A percentile compares a stretch with the other conserved stretches of the same genome.
These are phyloP conservation scores for Nicotiana paniculata DNA, from an alignment of 257 asterid genomes.

Conservation along the genomic window DNA sequence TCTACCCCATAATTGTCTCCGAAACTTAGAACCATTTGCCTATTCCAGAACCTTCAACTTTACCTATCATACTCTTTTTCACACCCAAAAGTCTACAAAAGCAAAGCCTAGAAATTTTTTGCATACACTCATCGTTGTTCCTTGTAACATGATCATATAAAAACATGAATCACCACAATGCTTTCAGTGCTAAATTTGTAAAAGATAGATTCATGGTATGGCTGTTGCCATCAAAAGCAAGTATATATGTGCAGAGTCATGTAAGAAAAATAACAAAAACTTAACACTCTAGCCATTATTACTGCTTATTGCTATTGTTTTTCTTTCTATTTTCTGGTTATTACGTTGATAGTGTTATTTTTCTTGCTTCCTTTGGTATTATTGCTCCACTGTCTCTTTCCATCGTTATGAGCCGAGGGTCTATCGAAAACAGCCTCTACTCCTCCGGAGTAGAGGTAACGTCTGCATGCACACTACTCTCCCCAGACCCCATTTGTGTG, in stretches of 20 bases:
- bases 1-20: too few species aligned
- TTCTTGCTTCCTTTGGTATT: too few species aligned
- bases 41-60: background rate
- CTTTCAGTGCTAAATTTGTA: background rate
- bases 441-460: too few species aligned
- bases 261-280: background rate
- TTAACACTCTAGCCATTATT: background rate
- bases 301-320: too few species aligned
- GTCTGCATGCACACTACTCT: too few species aligned
- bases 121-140: background rate
- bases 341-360: too few species aligned
- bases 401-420: too few species aligned
- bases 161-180: background rate
- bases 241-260: background rate
- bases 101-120: background rate
- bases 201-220: background rate
- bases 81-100: background rate
- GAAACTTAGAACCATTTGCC: background rate
- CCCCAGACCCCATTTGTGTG: too few species aligned
- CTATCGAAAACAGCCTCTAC: too few species aligned
- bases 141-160: background rate
- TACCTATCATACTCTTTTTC: background rate
- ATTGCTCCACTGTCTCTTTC: too few species aligned
- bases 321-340: too few species aligned
- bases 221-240: background rate